These are phyloP conservation scores for Thermochaetoides thermophila DNA, from an alignment of 495 filamentous ascomycete species.

Conservation along the genomic window DNA sequence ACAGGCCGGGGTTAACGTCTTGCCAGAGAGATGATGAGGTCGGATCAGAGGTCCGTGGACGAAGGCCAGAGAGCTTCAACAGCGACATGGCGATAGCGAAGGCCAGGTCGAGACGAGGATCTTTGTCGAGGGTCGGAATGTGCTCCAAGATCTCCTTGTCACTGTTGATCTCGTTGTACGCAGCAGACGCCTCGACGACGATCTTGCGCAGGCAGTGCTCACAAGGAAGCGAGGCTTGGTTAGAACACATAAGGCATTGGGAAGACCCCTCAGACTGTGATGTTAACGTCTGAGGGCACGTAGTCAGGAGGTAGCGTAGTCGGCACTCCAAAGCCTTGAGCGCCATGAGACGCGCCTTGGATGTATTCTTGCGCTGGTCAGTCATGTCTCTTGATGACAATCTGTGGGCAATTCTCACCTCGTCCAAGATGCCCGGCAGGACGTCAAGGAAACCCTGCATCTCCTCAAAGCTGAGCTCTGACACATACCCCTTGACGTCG, in stretches of 20 bases:
- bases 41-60: slow-evolving; percentile 3
- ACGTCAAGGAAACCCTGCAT: slow-evolving; percentile 15
- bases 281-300: slow-evolving; percentile 20
- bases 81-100: slow-evolving; percentile 30
- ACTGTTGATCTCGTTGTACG: slow-evolving; percentile 15
- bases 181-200: slow-evolving; percentile 12
- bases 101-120: slow-evolving; percentile 30
- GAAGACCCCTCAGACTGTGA: no score
- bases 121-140: slow-evolving; percentile 17
- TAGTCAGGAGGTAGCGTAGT: slow-evolving; percentile 19
- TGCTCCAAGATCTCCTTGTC: slow-evolving; percentile 12
- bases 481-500: slow-evolving; percentile 21
- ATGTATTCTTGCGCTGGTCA: slow-evolving; percentile 5
- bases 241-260: no score
- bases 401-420: slow-evolving; percentile 6
- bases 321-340: slow-evolving; percentile 15
- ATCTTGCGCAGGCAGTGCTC: slow-evolving; percentile 21
- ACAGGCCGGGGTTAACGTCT: slow-evolving; percentile 15
- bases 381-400: not conserved
- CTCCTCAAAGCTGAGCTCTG: slow-evolving; percentile 17
- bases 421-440: slow-evolving; percentile 14
- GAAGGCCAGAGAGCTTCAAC: slow-evolving; percentile 28
- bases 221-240: slow-evolving; percentile 12
- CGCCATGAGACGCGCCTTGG: slow-evolving; percentile 8
- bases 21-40: slow-evolving; percentile 17